phyloP scores from a whole-genome alignment of 75 land plant genomes.

The Ceratopteris richardii region DNA sequence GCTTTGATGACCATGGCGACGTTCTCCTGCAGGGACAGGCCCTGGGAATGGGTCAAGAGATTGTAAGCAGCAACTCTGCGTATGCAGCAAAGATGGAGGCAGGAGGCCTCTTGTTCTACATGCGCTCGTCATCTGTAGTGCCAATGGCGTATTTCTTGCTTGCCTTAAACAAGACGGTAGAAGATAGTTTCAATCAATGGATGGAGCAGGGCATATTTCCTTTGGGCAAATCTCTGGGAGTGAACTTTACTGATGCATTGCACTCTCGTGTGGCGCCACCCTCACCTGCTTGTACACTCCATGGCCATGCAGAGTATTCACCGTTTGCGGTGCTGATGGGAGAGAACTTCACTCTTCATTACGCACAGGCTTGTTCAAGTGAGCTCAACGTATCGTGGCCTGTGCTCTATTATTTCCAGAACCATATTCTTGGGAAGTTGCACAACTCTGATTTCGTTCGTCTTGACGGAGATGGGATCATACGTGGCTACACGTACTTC shows the following conservation, averaged over 20 bases:
- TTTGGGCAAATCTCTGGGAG: neutral
- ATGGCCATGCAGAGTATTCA: neutral
- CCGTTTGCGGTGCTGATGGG: neutral
- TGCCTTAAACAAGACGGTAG: neutral
- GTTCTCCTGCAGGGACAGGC: neutral
- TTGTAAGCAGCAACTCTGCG: neutral
- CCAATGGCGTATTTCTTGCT: neutral
- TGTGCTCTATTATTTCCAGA: neutral
- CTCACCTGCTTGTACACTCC: neutral
- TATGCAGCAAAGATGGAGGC: neutral
- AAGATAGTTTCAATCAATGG: neutral
- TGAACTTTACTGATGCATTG: neutral
- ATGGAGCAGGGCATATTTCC: neutral
- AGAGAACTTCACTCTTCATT: neutral
- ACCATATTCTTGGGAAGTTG: neutral
- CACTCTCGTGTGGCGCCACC: neutral
- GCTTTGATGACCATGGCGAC: neutral
- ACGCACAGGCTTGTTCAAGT: neutral
- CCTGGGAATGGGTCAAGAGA: neutral
- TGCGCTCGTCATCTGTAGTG: neutral
- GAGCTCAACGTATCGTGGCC: neutral
- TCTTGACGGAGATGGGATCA: neutral
- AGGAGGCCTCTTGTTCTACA: slow-evolving; percentile 3
- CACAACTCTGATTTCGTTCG: neutral
- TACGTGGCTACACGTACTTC: slow-evolving; percentile 3